These are phyloP conservation scores for Globisporangium takayamanum DNA, from an alignment of 352 stramenopile genomes.

Conservation along the genomic window DNA sequence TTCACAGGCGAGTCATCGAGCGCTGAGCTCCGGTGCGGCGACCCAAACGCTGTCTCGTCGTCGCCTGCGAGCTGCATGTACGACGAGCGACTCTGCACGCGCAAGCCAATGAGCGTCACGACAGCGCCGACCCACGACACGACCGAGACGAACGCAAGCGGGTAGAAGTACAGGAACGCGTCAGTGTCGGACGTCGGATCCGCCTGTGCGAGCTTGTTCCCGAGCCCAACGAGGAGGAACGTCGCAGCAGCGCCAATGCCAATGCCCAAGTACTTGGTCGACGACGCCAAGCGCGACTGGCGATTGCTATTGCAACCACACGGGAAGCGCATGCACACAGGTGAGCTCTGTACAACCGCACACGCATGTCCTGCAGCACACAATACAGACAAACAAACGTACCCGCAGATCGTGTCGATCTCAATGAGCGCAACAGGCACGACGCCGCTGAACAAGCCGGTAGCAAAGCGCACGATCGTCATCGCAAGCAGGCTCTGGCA, in stretches of 20 bases:
- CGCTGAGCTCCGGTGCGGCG: conserved; percentile 26
- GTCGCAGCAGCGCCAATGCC: conserved; percentile 44
- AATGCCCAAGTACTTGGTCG: conserved; percentile 64
- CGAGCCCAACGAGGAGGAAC: conserved; percentile 40
- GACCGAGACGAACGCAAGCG: conserved; percentile 69
- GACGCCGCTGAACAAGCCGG: conserved; percentile 67
- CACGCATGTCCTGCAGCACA: not conserved
- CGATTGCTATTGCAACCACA: conserved; percentile 27
- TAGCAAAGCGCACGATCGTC: conserved; percentile 69
- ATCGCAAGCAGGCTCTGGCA: conserved; percentile 77
- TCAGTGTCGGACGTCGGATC: conserved; percentile 31
- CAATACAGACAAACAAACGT: not conserved
- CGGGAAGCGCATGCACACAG: not conserved
- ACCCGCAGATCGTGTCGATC: conserved; percentile 80
- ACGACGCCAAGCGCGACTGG: conserved; percentile 52
- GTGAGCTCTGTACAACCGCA: not conserved
- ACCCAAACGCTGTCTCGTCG: conserved; percentile 40
- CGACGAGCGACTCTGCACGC: conserved; percentile 47
- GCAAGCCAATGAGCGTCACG: conserved; percentile 58
- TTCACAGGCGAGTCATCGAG: conserved; percentile 22
- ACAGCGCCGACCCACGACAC: conserved; percentile 61
- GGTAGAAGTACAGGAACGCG: conserved; percentile 67
- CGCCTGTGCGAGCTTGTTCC: conserved; percentile 38
- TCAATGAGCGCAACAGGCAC: conserved; percentile 69
- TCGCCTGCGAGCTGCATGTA: conserved; percentile 59